Base-by-base conservation (phyloP, 176 grass and related monocot genomes). In the Ampelocalamus luodianensis region DNA sequence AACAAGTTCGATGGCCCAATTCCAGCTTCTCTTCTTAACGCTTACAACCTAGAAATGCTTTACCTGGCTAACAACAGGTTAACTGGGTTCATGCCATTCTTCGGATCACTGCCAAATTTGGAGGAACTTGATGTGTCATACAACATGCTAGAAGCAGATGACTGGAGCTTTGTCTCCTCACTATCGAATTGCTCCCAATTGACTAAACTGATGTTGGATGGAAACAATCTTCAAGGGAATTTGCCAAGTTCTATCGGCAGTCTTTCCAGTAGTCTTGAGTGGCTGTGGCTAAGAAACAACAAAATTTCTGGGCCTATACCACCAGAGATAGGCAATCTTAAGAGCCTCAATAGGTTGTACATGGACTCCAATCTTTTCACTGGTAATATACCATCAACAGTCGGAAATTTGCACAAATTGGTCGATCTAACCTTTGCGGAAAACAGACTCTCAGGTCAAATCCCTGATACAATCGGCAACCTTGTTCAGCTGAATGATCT, bases 351-450 rank as follows among this genome's bases (percentile, higher is more conserved):
- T 16, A 24, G 5, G 0, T 23, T 94, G 26, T 58, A 14, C 12
- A 83, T 97, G 83, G 75, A 60, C 23, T 46, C 59, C 23, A 97
- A 97, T 66, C 72, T 55, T 55, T 39, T 92, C 22, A 79, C 54
- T 26, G 90, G 94, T 0, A 45, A 22, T 32, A 87, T 97, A 74
- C 92, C 90, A 3, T 10, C 75, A 46, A 74, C 60, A 12, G 78
- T 97, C n/a, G 91, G 85, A 9, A 79, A 87, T 62, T 32, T 97
- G 6, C 0, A 59, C 3, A 40, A 60, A 0, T 43, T 97, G 87
- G 74, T 80, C 1, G 6, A 38, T 13, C 68, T 97, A 82, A 4
- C 14, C n/a, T 49, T 89, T 24, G 65, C 65, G 4, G 43, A 26
- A 59, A 97, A 92, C 46, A 63, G 4, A 23, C 71, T 97, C 12